These are phyloP conservation scores for Tulasnella sp. DNA, from an alignment of 768 basidiomycete species.

Conservation along the genomic window DNA sequence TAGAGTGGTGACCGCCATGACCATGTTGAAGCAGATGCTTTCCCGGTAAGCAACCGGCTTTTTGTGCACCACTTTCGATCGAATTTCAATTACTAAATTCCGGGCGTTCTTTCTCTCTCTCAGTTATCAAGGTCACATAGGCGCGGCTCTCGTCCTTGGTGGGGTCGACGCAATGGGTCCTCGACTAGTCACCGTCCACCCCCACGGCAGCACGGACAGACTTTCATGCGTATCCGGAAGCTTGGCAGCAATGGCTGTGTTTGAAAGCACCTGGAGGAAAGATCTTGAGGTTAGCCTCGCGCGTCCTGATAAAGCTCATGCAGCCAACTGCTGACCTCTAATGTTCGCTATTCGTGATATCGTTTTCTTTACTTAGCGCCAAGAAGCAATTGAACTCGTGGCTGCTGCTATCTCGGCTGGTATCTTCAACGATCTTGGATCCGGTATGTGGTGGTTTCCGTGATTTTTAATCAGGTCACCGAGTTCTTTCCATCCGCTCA, in stretches of 20 bases:
- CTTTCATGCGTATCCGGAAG: conserved; percentile 94
- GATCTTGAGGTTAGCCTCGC: conserved; percentile 59
- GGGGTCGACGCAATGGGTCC: conserved; percentile 93
- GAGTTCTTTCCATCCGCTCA: background rate
- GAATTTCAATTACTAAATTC: background rate
- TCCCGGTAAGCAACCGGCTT: conserved; percentile 56
- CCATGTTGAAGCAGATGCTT: conserved; percentile 94
- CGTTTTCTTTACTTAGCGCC: conserved; percentile 42
- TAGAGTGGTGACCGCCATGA: conserved; percentile 95
- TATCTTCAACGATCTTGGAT: conserved; percentile 99
- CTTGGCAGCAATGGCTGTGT: conserved; percentile 96
- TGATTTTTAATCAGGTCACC: background rate
- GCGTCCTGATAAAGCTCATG: background rate
- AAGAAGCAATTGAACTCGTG: conserved; percentile 75
- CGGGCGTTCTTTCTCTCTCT: background rate
- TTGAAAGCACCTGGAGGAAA: conserved; percentile 78
- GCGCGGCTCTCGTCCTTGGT: conserved; percentile 92
- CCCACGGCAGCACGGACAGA: conserved; percentile 97
- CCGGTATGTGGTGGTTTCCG: conserved; percentile 29
- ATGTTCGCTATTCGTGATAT: background rate
- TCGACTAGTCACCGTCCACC: conserved; percentile 90
- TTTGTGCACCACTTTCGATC: no score
- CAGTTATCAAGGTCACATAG: conserved; percentile 89
- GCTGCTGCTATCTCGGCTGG: conserved; percentile 84
- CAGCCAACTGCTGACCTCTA: background rate